Base-by-base conservation (phyloP, 768 basidiomycete species). In the Leccinum fibrillosum region DNA sequence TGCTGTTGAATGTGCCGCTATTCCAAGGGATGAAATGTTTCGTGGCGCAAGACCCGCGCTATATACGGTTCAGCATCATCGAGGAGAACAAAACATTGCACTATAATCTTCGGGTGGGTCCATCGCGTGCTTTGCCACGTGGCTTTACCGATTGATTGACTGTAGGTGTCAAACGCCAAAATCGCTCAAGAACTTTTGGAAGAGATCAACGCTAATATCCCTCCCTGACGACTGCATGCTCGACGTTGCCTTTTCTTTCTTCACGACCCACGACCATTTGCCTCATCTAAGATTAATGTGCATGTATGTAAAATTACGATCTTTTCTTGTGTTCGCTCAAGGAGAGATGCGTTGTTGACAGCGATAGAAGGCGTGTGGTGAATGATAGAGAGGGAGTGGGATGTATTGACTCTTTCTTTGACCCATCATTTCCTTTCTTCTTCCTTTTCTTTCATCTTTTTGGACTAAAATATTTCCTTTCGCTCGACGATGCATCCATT, bases 11-110 rank as follows among this genome's bases (percentile, higher is more conserved):
- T 64, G 82, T 86, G 51, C 83, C 86, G 49, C 75, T 92, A 53
- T 92, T 92, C 78, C 76, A 77, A 64, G 90, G 90, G 32, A 92
- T 92, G 89, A 80, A 79, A 55, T 89, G 86, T 70, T 76, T 75
- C 58, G 65, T 88, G 56, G 86, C 88, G 17, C 88, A 89, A 68
- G 90, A 92, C 66, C 88, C 89, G 17, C 82, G 90, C 64, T 92
- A 91, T 73, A 67, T 92, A 65, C 78, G 89, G 54, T 86, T 92
- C 71, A 88, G 88, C 65, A 83, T 82, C 39, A 84, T 91, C 52
- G 87, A 89, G 65, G 74, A 76, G 48, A 82, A 83, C 45, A 69
- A 65, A 28, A 80, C 85, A 4, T 80, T 80, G 12, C 89, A 90
- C 67, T 92, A 90, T 70, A 92, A 90, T 72, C 71, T 92, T 53